Evolutionary conservation across 2,329 filamentous ascomycete species (phyloP).

Genomic region (Penicillium sp.): DNA sequence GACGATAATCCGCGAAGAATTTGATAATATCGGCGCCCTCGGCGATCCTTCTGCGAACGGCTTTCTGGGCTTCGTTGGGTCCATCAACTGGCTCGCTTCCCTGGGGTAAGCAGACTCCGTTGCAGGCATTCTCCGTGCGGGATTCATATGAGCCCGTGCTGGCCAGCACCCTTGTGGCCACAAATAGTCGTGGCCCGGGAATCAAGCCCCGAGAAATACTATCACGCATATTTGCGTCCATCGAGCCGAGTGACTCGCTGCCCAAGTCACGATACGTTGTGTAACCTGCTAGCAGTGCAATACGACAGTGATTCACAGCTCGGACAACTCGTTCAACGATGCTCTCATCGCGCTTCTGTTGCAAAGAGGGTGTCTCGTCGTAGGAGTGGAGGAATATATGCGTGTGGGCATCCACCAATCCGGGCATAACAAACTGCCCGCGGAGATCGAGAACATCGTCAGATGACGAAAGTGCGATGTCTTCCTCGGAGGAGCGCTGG

Average conservation of each 20-base stretch:
- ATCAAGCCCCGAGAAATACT: conserved; percentile 53
- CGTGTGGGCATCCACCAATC: conserved; percentile 54
- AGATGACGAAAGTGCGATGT: conserved; percentile 18
- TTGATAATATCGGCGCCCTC: conserved; percentile 9
- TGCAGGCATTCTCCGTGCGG: neutral
- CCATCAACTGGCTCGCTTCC: conserved; percentile 1
- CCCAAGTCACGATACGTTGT: conserved; percentile 58
- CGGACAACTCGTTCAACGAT: conserved; percentile 55
- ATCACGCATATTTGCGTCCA: conserved; percentile 51
- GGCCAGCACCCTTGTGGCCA: conserved; percentile 44
- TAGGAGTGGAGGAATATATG: conserved; percentile 56
- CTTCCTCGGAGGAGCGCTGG: neutral
- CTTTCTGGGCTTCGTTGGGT: neutral
- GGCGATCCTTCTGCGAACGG: conserved; percentile 3
- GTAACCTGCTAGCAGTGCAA: conserved; percentile 54
- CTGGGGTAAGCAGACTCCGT: neutral
- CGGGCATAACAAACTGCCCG: conserved; percentile 49
- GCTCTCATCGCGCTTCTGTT: conserved; percentile 57
- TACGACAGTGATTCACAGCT: conserved; percentile 50
- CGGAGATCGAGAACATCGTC: conserved; percentile 52
- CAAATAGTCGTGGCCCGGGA: conserved; percentile 54
- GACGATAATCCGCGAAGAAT: conserved; percentile 10
- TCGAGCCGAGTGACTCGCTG: conserved; percentile 49
- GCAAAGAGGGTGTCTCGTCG: conserved; percentile 22
- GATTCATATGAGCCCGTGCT: conserved; percentile 1